Evolutionary conservation across 1,284 basidiomycete species (phyloP).

Genomic region (Sporisorium exsertum): DNA sequence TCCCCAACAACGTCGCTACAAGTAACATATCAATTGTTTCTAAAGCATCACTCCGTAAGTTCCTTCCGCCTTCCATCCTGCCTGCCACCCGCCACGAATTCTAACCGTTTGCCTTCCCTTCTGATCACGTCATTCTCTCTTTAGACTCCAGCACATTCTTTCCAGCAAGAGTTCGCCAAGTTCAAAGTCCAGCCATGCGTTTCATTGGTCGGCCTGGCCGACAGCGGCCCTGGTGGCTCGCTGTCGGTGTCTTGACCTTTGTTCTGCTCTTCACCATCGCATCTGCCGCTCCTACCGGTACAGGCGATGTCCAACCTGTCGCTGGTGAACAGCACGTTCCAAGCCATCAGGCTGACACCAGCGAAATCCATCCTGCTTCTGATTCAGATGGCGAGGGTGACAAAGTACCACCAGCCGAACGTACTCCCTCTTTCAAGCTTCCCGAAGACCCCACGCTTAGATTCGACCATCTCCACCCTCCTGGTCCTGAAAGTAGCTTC

Average conservation of each 20-base stretch:
- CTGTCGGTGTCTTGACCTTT: slow-evolving; percentile 16
- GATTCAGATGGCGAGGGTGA: neutral
- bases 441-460: no score
- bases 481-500: no score
- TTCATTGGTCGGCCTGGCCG: slow-evolving; percentile 10
- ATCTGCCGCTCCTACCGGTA: slow-evolving; percentile 9
- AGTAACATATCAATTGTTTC: neutral
- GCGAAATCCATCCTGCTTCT: neutral
- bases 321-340: neutral
- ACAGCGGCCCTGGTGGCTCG: slow-evolving; percentile 34
- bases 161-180: neutral
- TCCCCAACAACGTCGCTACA: slow-evolving; percentile 10
- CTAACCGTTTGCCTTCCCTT: neutral
- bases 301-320: neutral
- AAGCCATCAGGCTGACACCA: neutral
- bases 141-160: neutral
- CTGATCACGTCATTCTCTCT: neutral
- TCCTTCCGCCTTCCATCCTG: neutral
- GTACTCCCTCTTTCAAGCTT: neutral
- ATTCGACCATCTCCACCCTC: no score
- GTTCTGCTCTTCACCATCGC: slow-evolving; percentile 12
- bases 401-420: no score
- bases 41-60: slow-evolving; percentile 3
- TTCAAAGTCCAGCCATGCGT: slow-evolving; percentile 9
- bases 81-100: neutral